Conservation (phyloP, 495 filamentous ascomycete genomes). For the Trichodelitschia bisporula region DNA sequence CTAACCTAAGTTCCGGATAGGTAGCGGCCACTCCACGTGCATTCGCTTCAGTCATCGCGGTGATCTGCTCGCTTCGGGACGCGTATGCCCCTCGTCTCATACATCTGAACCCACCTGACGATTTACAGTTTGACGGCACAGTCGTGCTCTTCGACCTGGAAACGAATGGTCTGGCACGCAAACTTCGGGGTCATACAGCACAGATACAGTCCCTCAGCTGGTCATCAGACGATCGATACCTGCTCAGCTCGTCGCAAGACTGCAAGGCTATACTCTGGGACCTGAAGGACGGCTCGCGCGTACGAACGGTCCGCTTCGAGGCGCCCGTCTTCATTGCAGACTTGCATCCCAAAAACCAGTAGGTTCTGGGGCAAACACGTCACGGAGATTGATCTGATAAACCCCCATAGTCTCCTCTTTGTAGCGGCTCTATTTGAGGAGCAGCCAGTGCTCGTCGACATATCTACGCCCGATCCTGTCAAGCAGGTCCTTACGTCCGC, state of each 20-base stretch:
- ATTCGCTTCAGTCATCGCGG: conserved; percentile 84
- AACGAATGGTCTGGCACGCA: conserved; percentile 83
- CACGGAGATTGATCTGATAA: background rate
- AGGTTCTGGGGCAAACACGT: conserved; percentile 12
- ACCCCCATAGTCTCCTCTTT: conserved; percentile 38
- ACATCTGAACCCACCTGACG: conserved; percentile 1
- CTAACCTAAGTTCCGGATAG: too few species aligned
- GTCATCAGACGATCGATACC: conserved; percentile 73
- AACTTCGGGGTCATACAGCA: conserved; percentile 70
- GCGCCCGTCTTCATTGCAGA: conserved; percentile 90
- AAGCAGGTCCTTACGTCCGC: conserved; percentile 61
- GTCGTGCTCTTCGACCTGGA: conserved; percentile 93
- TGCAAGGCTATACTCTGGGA: conserved; percentile 96
- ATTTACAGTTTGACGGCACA: conserved; percentile 48
- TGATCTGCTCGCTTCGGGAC: conserved; percentile 79
- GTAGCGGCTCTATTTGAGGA: conserved; percentile 84
- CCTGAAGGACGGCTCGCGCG: conserved; percentile 41
- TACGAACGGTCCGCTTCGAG: conserved; percentile 58
- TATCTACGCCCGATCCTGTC: conserved; percentile 33
- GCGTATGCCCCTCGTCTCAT: conserved; percentile 24
- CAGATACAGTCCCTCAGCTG: conserved; percentile 86
- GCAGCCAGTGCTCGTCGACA: conserved; percentile 65
- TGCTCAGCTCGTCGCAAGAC: conserved; percentile 85
- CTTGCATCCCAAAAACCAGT: conserved; percentile 81
- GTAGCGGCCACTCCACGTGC: conserved; percentile 37